Evolutionary conservation across 768 basidiomycete genomes (phyloP).

Genomic region (Termitomyces eurrhizus): DNA sequence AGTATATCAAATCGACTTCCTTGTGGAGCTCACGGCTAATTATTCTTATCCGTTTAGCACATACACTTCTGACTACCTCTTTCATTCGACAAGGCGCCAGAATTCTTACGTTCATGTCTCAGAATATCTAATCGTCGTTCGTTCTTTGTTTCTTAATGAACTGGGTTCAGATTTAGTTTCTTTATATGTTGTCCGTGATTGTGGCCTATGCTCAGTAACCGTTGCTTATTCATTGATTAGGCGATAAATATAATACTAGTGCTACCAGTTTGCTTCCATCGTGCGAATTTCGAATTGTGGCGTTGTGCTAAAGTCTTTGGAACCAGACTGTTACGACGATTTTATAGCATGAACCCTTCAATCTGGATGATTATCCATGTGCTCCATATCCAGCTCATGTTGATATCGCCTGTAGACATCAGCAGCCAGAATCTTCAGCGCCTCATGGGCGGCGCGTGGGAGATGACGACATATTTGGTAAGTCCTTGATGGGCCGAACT

Average conservation of each 20-base stretch:
- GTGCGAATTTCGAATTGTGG: background rate
- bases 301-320: background rate
- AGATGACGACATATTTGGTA: constrained; percentile 1
- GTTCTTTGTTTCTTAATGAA: background rate
- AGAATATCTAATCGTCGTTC: constrained; percentile 14
- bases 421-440: background rate
- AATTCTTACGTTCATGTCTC: constrained; percentile 39
- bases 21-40: constrained; percentile 10
- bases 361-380: background rate
- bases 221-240: background rate
- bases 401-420: background rate
- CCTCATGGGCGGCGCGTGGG: constrained; percentile 5
- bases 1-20: constrained; percentile 26
- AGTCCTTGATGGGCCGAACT: background rate
- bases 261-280: background rate
- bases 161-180: background rate
- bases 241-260: background rate
- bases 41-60: constrained; percentile 28
- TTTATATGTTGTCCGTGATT: background rate
- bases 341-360: background rate
- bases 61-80: constrained; percentile 46
- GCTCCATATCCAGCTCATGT: background rate
- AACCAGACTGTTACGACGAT: background rate
- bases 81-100: constrained; percentile 53
- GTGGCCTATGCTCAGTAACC: background rate